Percentiles rank a stretch among this genome's conserved stretches.
These are phyloP conservation scores for Galerina marginata DNA, from an alignment of 768 basidiomycete species.

Conservation along the genomic window DNA sequence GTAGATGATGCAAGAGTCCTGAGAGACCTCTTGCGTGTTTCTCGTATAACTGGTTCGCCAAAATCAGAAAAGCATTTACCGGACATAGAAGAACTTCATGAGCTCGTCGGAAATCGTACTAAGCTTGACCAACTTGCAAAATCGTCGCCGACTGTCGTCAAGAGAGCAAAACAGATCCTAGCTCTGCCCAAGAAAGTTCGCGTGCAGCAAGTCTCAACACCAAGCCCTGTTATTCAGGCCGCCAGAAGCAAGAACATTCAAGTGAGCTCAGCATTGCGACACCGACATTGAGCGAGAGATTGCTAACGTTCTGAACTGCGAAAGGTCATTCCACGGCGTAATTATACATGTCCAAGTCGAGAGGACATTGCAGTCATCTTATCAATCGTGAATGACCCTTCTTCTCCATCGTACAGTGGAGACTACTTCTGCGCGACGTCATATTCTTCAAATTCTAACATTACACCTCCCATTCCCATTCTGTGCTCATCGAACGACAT, in stretches of 20 bases:
- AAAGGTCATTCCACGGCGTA: conserved; percentile 48
- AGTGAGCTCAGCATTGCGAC: conserved; percentile 26
- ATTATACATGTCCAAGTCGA: conserved; percentile 46
- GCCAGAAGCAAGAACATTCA: conserved; percentile 38
- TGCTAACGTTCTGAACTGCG: background rate
- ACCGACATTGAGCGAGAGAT: background rate
- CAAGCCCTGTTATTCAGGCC: conserved; percentile 47
- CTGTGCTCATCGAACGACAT: conserved; percentile 36
- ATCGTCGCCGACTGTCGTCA: conserved; percentile 41
- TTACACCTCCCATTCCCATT: conserved; percentile 24
- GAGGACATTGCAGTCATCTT: conserved; percentile 54
- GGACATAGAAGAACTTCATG: conserved; percentile 57
- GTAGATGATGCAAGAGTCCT: conserved; percentile 47
- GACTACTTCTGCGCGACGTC: conserved; percentile 43
- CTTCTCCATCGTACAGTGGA: conserved; percentile 34
- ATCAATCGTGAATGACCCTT: conserved; percentile 48
- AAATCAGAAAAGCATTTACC: conserved; percentile 26
- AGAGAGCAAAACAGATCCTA: conserved; percentile 46
- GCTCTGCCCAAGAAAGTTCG: conserved; percentile 34
- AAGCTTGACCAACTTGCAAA: conserved; percentile 35
- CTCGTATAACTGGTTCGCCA: conserved; percentile 23
- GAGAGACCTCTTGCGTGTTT: conserved; percentile 40
- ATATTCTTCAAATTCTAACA: conserved; percentile 26
- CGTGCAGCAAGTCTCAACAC: conserved; percentile 7
- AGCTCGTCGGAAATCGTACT: conserved; percentile 32